A percentile compares a stretch with the other conserved stretches of the same genome.
phyloP scores from a whole-genome alignment of 768 basidiomycete genomes.

The Calvatia gigantea region DNA sequence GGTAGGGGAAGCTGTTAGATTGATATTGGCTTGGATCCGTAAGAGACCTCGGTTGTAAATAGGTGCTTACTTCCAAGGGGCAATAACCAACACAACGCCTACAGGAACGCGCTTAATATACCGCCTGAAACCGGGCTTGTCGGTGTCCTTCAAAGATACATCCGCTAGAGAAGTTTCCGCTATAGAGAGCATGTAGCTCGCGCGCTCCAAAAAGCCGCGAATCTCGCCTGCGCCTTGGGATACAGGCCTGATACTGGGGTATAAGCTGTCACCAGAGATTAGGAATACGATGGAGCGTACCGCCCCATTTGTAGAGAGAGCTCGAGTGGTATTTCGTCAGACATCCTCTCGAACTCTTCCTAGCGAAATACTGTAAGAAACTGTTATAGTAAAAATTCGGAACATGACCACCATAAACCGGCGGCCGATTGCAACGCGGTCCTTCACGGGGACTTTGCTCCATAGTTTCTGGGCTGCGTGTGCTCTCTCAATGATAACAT shows the following conservation, averaged over 20 bases:
- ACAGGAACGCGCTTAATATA: slow-evolving; percentile 82
- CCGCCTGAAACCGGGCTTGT: slow-evolving; percentile 79
- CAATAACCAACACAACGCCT: slow-evolving; percentile 84
- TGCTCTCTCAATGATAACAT: slow-evolving; percentile 53
- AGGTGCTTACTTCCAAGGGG: slow-evolving; percentile 85
- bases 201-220: slow-evolving; percentile 75
- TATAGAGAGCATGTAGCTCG: slow-evolving; percentile 81
- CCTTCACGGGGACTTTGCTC: slow-evolving; percentile 65
- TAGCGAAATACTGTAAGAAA: slow-evolving; percentile 16
- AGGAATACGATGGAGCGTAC: slow-evolving; percentile 30
- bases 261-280: not conserved
- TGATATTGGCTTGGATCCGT: not conserved
- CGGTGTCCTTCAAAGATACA: slow-evolving; percentile 68
- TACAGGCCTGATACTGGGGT: slow-evolving; percentile 56
- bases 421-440: slow-evolving; percentile 65
- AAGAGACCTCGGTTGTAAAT: not conserved
- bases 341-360: slow-evolving; percentile 47
- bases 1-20: slow-evolving; percentile 72
- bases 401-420: slow-evolving; percentile 31
- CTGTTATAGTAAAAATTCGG: not conserved
- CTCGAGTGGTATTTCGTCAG: slow-evolving; percentile 67
- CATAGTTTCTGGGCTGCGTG: slow-evolving; percentile 72
- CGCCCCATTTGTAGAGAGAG: slow-evolving; percentile 90
- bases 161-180: slow-evolving; percentile 74
- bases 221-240: slow-evolving; percentile 79